These are phyloP conservation scores for Parafenestella ontariensis DNA, from an alignment of 2,329 filamentous ascomycete genomes.

Conservation along the genomic window DNA sequence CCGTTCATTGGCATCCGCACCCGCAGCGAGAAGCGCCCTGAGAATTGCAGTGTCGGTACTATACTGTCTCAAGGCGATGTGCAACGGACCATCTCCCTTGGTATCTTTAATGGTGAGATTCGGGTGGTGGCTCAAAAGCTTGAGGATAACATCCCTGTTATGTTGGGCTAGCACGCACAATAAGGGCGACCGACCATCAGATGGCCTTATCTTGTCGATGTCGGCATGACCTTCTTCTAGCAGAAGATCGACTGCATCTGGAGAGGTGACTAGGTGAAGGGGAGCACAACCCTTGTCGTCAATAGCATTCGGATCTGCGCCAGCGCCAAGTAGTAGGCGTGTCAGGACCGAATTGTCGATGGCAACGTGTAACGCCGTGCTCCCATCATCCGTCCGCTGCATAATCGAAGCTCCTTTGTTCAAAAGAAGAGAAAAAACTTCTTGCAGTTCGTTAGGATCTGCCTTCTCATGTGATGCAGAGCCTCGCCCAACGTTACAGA, in stretches of 20 bases:
- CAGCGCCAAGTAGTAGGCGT: conserved; percentile 12
- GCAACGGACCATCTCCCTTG: neutral
- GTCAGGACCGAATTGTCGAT: neutral
- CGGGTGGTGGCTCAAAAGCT: neutral
- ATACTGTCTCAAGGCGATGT: neutral
- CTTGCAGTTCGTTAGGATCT: neutral
- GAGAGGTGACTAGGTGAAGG: neutral
- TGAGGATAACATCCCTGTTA: neutral
- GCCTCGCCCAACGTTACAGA: neutral
- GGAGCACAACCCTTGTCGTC: neutral
- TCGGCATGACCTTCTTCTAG: neutral
- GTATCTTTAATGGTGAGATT: neutral
- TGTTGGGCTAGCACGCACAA: neutral
- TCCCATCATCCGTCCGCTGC: neutral
- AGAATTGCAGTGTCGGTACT: neutral
- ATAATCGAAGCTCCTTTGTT: neutral
- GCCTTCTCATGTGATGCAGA: neutral
- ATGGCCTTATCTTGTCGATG: neutral
- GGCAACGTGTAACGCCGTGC: neutral
- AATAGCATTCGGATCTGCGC: conserved; percentile 9
- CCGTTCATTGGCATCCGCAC: conserved; percentile 32
- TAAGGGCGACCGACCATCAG: neutral
- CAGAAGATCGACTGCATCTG: neutral
- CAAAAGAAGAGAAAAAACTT: neutral
- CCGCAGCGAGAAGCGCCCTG: conserved; percentile 3